Evolutionary conservation across 2,329 filamentous ascomycete genomes (phyloP).

Genomic region (Cordyceps tenuipes): DNA sequence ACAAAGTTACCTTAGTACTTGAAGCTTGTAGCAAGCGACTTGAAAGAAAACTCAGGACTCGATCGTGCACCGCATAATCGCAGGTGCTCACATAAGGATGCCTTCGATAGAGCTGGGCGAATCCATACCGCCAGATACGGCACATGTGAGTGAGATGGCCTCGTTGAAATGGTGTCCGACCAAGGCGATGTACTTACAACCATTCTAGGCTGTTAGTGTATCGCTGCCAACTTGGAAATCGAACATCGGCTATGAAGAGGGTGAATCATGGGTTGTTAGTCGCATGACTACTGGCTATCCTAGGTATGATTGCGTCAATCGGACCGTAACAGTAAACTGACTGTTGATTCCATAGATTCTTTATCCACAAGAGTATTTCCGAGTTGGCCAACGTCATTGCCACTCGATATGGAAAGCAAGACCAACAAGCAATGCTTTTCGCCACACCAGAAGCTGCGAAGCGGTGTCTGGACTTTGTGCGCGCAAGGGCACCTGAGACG

Average conservation of each 20-base stretch:
- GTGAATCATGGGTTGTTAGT: slow-evolving; percentile 73
- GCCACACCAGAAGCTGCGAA: slow-evolving; percentile 62
- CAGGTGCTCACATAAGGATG: slow-evolving; percentile 27
- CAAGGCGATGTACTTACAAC: not conserved
- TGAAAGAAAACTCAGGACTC: not conserved
- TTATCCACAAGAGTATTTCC: slow-evolving; percentile 76
- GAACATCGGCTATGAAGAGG: slow-evolving; percentile 92
- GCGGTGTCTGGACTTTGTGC: slow-evolving; percentile 68
- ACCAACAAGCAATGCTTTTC: slow-evolving; percentile 72
- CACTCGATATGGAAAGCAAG: slow-evolving; percentile 50
- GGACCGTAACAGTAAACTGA: not conserved
- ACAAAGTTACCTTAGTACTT: not conserved
- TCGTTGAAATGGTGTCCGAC: not conserved
- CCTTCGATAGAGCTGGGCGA: slow-evolving; percentile 52
- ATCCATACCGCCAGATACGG: slow-evolving; percentile 68
- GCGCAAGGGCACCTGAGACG: slow-evolving; percentile 46
- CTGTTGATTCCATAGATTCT: slow-evolving; percentile 60
- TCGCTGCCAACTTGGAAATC: slow-evolving; percentile 88
- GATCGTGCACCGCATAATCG: not conserved
- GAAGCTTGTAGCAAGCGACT: not conserved
- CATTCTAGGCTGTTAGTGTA: slow-evolving; percentile 76
- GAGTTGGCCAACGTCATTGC: slow-evolving; percentile 63
- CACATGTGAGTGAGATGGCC: slow-evolving; percentile 54
- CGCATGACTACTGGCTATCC: slow-evolving; percentile 90
- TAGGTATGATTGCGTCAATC: slow-evolving; percentile 39